A percentile compares a stretch with the other conserved stretches of the same genome.
phyloP scores from a whole-genome alignment of 2,329 filamentous ascomycete species.

The Kalmusia sp. region DNA sequence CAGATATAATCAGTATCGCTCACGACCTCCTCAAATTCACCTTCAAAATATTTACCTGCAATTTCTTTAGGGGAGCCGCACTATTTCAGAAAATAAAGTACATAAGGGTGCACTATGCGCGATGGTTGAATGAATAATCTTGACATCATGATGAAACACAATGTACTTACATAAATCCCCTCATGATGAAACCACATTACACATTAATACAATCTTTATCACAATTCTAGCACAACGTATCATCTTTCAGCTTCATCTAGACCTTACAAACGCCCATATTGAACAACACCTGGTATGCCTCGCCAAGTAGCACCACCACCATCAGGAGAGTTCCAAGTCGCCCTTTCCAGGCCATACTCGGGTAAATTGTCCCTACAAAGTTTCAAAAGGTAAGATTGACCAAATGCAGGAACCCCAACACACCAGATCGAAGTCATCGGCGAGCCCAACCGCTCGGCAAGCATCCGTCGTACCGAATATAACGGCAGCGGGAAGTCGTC shows the following conservation, averaged over 20 bases:
- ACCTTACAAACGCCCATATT: too few relatives aligned
- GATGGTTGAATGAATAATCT: neutral
- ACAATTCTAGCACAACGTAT: neutral
- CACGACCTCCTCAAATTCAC: too few relatives aligned
- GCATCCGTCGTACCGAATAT: slow-evolving; percentile 40
- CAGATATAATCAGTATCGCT: too few relatives aligned
- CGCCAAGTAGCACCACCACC: slow-evolving; percentile 72
- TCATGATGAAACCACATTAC: neutral
- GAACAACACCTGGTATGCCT: slow-evolving; percentile 19
- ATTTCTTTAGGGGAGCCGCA: too few relatives aligned
- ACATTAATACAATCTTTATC: neutral
- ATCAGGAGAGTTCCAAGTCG: slow-evolving; percentile 79
- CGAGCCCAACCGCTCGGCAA: slow-evolving; percentile 49
- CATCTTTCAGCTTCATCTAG: too few relatives aligned
- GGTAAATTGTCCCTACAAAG: too few relatives aligned
- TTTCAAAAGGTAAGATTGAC: slow-evolving; percentile 23
- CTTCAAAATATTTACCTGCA: too few relatives aligned
- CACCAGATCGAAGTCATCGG: slow-evolving; percentile 50
- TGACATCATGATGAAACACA: slow-evolving; percentile 3
- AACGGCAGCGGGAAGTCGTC: slow-evolving; percentile 37
- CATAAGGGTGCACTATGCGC: too few relatives aligned
- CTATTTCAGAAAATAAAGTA: too few relatives aligned
- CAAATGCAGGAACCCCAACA: slow-evolving; percentile 23
- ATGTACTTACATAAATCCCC: neutral
- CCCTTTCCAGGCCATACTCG: slow-evolving; percentile 28